Percentiles rank a stretch among this genome's conserved stretches.
These are phyloP conservation scores for Chaetomidium leptoderma DNA, from an alignment of 495 filamentous ascomycete genomes.

Conservation along the genomic window DNA sequence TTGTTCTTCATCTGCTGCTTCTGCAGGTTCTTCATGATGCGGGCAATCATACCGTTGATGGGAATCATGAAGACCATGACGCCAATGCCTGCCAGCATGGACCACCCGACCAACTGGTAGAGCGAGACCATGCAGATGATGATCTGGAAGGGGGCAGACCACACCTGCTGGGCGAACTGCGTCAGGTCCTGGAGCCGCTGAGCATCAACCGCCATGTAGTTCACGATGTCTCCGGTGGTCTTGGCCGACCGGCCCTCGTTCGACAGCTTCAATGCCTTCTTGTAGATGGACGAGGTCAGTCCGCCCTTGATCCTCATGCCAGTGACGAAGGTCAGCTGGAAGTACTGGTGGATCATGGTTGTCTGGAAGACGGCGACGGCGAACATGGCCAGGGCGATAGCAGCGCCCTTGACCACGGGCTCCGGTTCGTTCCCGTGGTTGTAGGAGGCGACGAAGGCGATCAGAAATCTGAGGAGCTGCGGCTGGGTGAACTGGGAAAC, in stretches of 20 bases:
- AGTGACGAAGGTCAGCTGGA: slow-evolving; percentile 88
- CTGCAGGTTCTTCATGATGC: slow-evolving; percentile 89
- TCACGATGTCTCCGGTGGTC: slow-evolving; percentile 97
- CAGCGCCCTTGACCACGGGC: slow-evolving; percentile 75
- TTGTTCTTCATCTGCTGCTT: slow-evolving; percentile 99
- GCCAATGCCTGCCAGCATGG: slow-evolving; percentile 94
- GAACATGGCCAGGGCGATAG: slow-evolving; percentile 93
- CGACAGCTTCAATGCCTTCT: slow-evolving; percentile 82
- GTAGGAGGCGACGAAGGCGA: slow-evolving; percentile 84
- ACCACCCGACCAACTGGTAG: slow-evolving; percentile 86
- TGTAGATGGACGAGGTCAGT: slow-evolving; percentile 84
- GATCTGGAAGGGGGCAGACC: slow-evolving; percentile 97
- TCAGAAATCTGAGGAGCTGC: slow-evolving; percentile 80
- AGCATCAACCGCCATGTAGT: slow-evolving; percentile 97
- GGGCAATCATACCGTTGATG: slow-evolving; percentile 87
- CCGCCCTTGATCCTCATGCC: slow-evolving; percentile 94
- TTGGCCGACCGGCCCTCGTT: slow-evolving; percentile 90
- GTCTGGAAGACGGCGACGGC: slow-evolving; percentile 81
- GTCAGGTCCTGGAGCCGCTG: slow-evolving; percentile 92
- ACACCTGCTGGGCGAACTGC: slow-evolving; percentile 89
- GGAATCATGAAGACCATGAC: slow-evolving; percentile 99
- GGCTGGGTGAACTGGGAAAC: slow-evolving; percentile 82
- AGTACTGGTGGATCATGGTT: slow-evolving; percentile 77
- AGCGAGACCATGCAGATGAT: slow-evolving; percentile 89
- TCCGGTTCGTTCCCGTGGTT: slow-evolving; percentile 53